A percentile compares a stretch with the other conserved stretches of the same genome.
phyloP scores from a whole-genome alignment of 139 green algal species.

The Picochlorum sp. region DNA sequence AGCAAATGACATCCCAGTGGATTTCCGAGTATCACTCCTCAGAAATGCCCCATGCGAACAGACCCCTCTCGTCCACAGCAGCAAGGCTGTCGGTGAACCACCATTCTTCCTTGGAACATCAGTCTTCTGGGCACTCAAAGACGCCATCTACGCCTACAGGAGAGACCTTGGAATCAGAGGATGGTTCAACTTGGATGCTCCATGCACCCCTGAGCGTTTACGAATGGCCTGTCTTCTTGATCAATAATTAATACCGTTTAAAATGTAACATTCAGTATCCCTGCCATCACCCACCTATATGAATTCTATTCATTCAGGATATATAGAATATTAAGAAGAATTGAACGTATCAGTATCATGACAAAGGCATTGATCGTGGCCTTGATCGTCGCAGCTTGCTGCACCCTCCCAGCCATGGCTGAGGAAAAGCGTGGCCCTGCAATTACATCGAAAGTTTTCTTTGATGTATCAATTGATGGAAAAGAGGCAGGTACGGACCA shows the following conservation, averaged over 20 bases:
- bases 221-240: slow-evolving; percentile 63
- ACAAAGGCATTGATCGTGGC: neutral
- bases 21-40: slow-evolving; percentile 84
- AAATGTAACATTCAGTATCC: too few relatives aligned
- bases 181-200: slow-evolving; percentile 73
- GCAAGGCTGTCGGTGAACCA: slow-evolving; percentile 93
- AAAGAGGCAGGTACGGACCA: slow-evolving; percentile 7
- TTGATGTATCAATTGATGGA: slow-evolving; percentile 23
- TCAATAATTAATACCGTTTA: slow-evolving; percentile 23
- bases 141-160: slow-evolving; percentile 68
- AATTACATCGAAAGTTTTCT: slow-evolving; percentile 32
- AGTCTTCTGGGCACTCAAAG: slow-evolving; percentile 87
- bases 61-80: slow-evolving; percentile 67
- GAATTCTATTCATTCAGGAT: too few relatives aligned
- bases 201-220: slow-evolving; percentile 85
- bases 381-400: neutral
- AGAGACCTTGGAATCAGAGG: slow-evolving; percentile 32
- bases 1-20: slow-evolving; percentile 91
- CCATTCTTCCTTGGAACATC: slow-evolving; percentile 82
- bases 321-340: too few relatives aligned
- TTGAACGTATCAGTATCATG: too few relatives aligned
- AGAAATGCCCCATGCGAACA: slow-evolving; percentile 64
- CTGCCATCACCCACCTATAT: too few relatives aligned
- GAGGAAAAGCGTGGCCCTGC: slow-evolving; percentile 14
- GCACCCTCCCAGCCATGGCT: neutral